Conservation (phyloP, 176 grass and related monocot species). For the Pharus latifolius region DNA sequence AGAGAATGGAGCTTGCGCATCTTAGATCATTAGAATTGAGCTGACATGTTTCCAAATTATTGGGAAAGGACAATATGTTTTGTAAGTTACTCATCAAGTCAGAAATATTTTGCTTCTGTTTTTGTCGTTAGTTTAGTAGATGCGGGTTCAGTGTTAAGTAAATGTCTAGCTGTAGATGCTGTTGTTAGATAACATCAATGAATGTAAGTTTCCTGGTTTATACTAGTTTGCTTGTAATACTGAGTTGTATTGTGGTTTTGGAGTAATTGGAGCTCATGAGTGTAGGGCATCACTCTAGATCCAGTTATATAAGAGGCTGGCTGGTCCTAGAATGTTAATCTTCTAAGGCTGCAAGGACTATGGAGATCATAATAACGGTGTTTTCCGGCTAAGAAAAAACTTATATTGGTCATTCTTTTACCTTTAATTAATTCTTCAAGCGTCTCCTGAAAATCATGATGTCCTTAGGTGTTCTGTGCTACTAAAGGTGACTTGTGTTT, state of each 20-base stretch:
- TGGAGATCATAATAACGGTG: constrained; percentile 1
- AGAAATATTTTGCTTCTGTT: not conserved
- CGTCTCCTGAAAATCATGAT: not conserved
- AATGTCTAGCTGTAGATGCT: not conserved
- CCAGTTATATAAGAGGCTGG: not conserved
- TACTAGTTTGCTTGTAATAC: not conserved
- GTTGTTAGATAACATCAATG: not conserved
- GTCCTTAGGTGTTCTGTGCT: not conserved
- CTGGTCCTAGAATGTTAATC: not conserved
- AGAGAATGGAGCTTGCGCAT: not conserved
- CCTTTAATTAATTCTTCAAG: not conserved
- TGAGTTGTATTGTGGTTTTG: not conserved
- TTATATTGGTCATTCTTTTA: not conserved
- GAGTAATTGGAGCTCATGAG: not conserved
- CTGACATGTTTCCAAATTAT: no score
- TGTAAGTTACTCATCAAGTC: no score
- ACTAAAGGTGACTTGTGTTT: not conserved
- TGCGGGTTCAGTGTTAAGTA: not conserved
- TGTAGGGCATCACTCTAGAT: not conserved
- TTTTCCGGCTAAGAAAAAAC: not conserved
- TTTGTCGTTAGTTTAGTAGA: not conserved
- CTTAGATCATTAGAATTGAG: not conserved
- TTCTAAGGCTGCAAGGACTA: not conserved
- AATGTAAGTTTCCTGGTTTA: not conserved
- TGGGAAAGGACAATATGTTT: no score